Base-by-base conservation (phyloP, 371 early-diverging fungal species). In the Mucor lusitanicus region DNA sequence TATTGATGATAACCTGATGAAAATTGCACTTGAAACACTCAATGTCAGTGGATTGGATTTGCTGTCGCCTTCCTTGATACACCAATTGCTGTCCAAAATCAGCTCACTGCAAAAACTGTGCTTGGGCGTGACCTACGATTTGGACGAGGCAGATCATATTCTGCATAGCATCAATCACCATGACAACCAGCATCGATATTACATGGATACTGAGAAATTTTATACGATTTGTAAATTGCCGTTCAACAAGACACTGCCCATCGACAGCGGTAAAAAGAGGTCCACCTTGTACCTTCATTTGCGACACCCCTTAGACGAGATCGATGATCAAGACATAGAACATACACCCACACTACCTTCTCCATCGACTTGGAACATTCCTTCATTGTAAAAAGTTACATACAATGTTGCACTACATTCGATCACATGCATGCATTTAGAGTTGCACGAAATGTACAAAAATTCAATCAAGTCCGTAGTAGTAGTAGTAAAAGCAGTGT, bases 41-140 rank as follows among this genome's bases (percentile, higher is more conserved):
- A 67, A 74, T 58, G 30, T 74, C 35, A 74, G 71, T 37, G 68
- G 68, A 19, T 35, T 74, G 3, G 71, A 74, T 28, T 39, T 64
- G 3, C 21, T 70, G 23, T 60, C 70, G 3, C 48, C 71, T 9
- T 44, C 60, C 19, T 56, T 58, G 15, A 68, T 74, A 6, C 68
- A 65, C 8, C 62, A 61, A 21, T 28, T 74, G 3, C 42, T 74
- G 5, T 64, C 40, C 2, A 64, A 54, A 44, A 57, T 74, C 13
- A 25, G 17, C 8, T 28, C 37, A 7, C 42, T 74, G 19, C 59
- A 59, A 32, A 68, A 70, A 35, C 25, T 74, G 0, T 64, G 65
- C 25, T 62, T 74, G 46, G 71, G 74, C 2, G 67, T 68, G 12
- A 64, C 71, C 3, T 74, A 74, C 53, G 71, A 71, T 59, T 17